Evolutionary conservation across 768 basidiomycete species (phyloP).

Genomic region (Boletus tylopilopsis): DNA sequence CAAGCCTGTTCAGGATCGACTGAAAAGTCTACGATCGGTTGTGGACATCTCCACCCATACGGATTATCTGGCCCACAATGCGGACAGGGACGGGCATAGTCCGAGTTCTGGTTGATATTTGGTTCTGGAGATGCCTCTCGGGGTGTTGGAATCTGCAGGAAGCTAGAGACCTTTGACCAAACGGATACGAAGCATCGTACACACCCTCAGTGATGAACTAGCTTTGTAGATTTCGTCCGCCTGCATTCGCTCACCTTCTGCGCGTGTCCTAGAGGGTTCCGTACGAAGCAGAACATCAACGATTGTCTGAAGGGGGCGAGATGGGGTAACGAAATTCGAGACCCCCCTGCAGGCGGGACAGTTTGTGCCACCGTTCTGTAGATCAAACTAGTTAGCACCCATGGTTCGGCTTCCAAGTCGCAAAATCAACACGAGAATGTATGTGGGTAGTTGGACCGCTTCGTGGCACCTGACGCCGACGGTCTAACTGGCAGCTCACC

Average conservation of each 20-base stretch:
- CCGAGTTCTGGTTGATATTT: conserved; percentile 56
- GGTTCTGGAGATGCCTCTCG: conserved; percentile 76
- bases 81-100: conserved; percentile 75
- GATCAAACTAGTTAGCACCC: conserved; percentile 13
- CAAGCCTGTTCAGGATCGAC: conserved; percentile 69
- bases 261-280: conserved; percentile 64
- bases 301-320: conserved; percentile 68
- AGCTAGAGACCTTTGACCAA: not conserved
- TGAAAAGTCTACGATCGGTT: conserved; percentile 71
- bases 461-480: not conserved
- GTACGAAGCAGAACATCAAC: conserved; percentile 69
- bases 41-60: conserved; percentile 79
- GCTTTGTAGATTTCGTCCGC: conserved; percentile 76
- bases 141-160: conserved; percentile 64
- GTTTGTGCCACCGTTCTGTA: conserved; percentile 77
- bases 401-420: not conserved
- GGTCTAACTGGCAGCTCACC: conserved; percentile 47
- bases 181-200: conserved; percentile 17
- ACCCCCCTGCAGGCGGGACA: conserved; percentile 77
- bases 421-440: not conserved
- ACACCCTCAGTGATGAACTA: conserved; percentile 61
- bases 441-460: not conserved
- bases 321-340: conserved; percentile 68
- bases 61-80: conserved; percentile 68
- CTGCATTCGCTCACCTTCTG: conserved; percentile 69